Base-by-base conservation (phyloP, 2,329 filamentous ascomycete species). In the Arthrobotrys entomopaga region DNA sequence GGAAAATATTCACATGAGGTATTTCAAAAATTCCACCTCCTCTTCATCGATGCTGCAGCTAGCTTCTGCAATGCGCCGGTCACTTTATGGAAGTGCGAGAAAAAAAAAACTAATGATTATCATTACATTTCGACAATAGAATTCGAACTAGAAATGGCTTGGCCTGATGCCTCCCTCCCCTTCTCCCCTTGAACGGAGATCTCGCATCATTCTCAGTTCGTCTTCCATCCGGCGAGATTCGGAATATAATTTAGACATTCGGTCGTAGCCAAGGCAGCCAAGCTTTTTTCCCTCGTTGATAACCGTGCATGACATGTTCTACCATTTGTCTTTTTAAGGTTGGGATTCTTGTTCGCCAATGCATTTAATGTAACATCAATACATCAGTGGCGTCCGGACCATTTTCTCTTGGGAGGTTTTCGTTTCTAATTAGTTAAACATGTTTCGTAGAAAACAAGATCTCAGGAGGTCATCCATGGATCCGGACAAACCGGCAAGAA, bases 271-370 rank as follows among this genome's bases (percentile, higher is more conserved):
- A 46, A 46, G 8, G 8, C 42, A 46, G 42, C 53, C 53, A 57
- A 57, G 53, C 53, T 57, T 57, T 57, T 54, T 40, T 53, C 16
- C 20, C 5, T 53, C 34, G 8, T 16, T 57, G 34, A 43, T 57
- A 20, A 57, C 26, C 53, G 15, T 43, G 53, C 34, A 57, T 57
- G n/a, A 24, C 6, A 11, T 53, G 29, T 34, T 34, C 29, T 34
- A 34, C 29, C 29, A 34, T 10, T 34, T 34, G 29, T 34, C 29
- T 34, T 34, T 34, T 34, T 34, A 34, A 34, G 29, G 29, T 34
- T 34, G 29, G 29, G 29, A 34, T 34, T 34, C 29, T 34, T 10
- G n/a, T 34, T 34, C 29, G 29, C 11, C 1, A 46, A 3, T 46
- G 13, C 42, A 46, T 7, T 19, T 19, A 15, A 46, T 46, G 42